Evolutionary conservation across 805 yeast genomes (phyloP).

Genomic region (Candida vaughaniae): DNA sequence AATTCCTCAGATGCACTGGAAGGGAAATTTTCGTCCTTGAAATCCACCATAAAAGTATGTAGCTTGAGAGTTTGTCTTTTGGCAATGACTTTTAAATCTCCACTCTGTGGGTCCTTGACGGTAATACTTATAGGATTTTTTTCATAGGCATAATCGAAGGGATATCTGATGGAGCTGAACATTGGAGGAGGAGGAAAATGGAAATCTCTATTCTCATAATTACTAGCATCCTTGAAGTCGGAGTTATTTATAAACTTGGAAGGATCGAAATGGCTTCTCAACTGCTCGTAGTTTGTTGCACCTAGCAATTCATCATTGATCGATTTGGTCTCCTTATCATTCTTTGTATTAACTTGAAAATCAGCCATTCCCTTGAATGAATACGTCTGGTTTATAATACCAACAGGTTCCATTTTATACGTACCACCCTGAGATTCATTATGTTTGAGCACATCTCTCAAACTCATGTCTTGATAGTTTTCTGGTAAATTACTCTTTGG

Average conservation of each 20-base stretch:
- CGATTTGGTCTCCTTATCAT: conserved; percentile 40
- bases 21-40: conserved; percentile 48
- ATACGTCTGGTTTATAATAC: conserved; percentile 64
- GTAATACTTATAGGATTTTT: conserved; percentile 61
- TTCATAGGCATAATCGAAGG: conserved; percentile 74
- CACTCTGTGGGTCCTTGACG: conserved; percentile 55
- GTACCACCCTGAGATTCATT: conserved; percentile 27
- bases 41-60: conserved; percentile 52
- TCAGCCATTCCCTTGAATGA: conserved; percentile 86
- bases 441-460: conserved; percentile 38
- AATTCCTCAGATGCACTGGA: conserved; percentile 49
- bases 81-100: conserved; percentile 51
- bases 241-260: conserved; percentile 24
- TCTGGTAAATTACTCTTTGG: conserved; percentile 53
- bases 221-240: conserved; percentile 25
- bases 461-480: conserved; percentile 36
- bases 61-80: conserved; percentile 48
- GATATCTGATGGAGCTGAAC: conserved; percentile 72
- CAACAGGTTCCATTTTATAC: conserved; percentile 57
- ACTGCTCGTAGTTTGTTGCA: conserved; percentile 21
- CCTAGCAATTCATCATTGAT: conserved; percentile 22
- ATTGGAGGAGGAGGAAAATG: conserved; percentile 85
- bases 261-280: conserved; percentile 24
- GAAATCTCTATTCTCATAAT: conserved; percentile 38
- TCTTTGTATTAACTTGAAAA: conserved; percentile 69